A percentile compares a stretch with the other conserved stretches of the same genome.
Evolutionary conservation across 805 yeast species (phyloP).

Genomic region (Citeromyces matritensis): DNA sequence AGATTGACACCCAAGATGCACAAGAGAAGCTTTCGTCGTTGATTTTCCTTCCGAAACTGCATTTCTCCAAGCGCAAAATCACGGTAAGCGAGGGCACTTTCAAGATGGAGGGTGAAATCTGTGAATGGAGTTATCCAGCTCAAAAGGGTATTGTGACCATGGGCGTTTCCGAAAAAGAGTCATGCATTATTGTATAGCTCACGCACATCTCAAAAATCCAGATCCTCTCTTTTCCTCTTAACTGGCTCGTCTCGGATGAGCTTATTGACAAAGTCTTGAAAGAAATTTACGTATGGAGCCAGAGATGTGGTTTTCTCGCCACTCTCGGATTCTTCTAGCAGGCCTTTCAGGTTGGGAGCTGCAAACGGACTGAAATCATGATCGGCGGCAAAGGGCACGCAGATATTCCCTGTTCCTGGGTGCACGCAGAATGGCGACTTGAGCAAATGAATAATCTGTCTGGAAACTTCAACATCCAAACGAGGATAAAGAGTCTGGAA

Average conservation of each 20-base stretch:
- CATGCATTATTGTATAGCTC: too few relatives aligned
- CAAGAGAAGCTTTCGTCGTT: constrained; percentile 1
- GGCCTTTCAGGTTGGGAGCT: constrained; percentile 59
- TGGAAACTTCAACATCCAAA: constrained; percentile 84
- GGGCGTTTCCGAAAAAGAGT: too few relatives aligned
- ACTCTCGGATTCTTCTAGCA: constrained; percentile 50
- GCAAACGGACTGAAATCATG: constrained; percentile 59
- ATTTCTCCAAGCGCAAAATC: background rate
- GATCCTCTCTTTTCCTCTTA: constrained; percentile 11
- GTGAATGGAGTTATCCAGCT: too few relatives aligned
- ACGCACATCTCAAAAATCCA: constrained; percentile 2
- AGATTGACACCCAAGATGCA: constrained; percentile 17
- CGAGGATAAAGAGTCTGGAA: constrained; percentile 78
- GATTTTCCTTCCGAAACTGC: background rate
- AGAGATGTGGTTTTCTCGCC: constrained; percentile 49
- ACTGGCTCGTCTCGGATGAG: constrained; percentile 40
- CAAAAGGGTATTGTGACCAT: too few relatives aligned
- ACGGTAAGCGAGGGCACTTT: background rate
- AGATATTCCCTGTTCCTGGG: constrained; percentile 89
- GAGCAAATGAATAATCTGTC: constrained; percentile 77
- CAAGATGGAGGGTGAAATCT: too few relatives aligned
- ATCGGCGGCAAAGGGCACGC: constrained; percentile 68
- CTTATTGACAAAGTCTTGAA: constrained; percentile 43
- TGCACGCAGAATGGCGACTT: constrained; percentile 96
- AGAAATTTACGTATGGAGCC: constrained; percentile 54